Conservation (phyloP, 139 green algal genomes). For the Microglena sp. region DNA sequence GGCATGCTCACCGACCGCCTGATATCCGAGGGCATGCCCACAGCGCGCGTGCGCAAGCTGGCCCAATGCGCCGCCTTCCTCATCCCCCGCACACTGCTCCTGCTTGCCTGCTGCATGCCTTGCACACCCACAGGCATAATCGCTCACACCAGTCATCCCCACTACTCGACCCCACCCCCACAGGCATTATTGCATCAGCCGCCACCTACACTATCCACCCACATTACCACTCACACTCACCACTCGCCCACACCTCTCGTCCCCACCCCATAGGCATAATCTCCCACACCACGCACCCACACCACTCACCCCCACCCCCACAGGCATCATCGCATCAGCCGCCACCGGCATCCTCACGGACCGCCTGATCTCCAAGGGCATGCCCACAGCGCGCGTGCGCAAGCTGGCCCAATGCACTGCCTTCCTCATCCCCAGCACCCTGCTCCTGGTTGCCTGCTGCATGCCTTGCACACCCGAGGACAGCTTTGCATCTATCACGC, state of each 20-base stretch:
- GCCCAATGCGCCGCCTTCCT: slow-evolving; percentile 80
- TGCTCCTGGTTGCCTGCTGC: slow-evolving; percentile 20
- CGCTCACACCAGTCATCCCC: slow-evolving; percentile 27
- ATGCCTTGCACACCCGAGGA: not conserved
- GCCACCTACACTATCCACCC: slow-evolving; percentile 47
- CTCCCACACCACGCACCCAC: slow-evolving; percentile 26
- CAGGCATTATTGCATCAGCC: slow-evolving; percentile 49
- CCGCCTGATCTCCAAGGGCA: slow-evolving; percentile 42
- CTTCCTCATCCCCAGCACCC: slow-evolving; percentile 66
- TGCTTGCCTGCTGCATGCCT: too few species aligned
- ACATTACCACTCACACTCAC: too few species aligned
- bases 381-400: slow-evolving; percentile 40
- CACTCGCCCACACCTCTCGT: too few species aligned
- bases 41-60: slow-evolving; percentile 69
- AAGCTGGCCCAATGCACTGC: slow-evolving; percentile 75
- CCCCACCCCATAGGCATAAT: too few species aligned
- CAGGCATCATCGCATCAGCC: slow-evolving; percentile 49
- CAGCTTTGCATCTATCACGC: slow-evolving; percentile 22
- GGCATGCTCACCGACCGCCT: slow-evolving; percentile 65
- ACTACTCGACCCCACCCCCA: slow-evolving; percentile 72
- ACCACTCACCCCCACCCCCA: slow-evolving; percentile 73
- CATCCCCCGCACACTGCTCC: too few species aligned
- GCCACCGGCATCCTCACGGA: slow-evolving; percentile 63
- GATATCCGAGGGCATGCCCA: slow-evolving; percentile 48
- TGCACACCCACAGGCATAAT: too few species aligned